Percentiles rank a stretch among this genome's conserved stretches.
phyloP scores from a whole-genome alignment of 495 filamentous ascomycete genomes.

The Terfezia claveryi region DNA sequence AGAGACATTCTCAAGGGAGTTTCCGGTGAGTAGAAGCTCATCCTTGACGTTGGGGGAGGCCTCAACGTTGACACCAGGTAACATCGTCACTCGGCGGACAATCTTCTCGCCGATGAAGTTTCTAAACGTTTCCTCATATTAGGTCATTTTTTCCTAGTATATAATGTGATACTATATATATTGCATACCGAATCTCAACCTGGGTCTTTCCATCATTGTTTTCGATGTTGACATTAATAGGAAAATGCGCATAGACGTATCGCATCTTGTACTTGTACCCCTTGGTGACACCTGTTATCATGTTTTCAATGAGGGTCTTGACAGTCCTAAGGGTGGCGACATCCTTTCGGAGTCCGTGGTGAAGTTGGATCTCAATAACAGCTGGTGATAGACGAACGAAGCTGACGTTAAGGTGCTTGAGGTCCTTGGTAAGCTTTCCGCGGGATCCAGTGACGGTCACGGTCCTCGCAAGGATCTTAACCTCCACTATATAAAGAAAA shows the following conservation, averaged over 20 bases:
- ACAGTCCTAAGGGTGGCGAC: conserved; percentile 95
- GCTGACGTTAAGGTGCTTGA: conserved; percentile 86
- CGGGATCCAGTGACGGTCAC: conserved; percentile 92
- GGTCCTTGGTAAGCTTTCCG: conserved; percentile 87
- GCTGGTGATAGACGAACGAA: conserved; percentile 64
- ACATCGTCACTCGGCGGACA: conserved; percentile 73
- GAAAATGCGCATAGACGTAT: conserved; percentile 99
- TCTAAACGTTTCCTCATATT: conserved; percentile 24
- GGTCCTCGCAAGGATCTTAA: conserved; percentile 82
- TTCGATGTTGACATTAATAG: conserved; percentile 99
- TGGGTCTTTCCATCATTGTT: conserved; percentile 60
- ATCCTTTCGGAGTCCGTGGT: conserved; percentile 93
- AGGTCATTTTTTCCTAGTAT: conserved; percentile 7
- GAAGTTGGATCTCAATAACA: conserved; percentile 82
- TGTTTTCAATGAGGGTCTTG: conserved; percentile 89
- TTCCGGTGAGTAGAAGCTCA: conserved; percentile 77
- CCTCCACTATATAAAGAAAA: conserved; percentile 46
- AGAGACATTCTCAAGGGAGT: conserved; percentile 89
- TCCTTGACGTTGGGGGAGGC: conserved; percentile 85
- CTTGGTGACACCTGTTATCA: conserved; percentile 93
- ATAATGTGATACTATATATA: too few species aligned
- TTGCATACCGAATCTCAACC: conserved; percentile 86
- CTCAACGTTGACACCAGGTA: conserved; percentile 71
- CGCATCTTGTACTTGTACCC: conserved; percentile 99
- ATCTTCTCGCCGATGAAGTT: conserved; percentile 99